Base-by-base conservation (phyloP, 352 stramenopile species). In the Phytophthora europaea region DNA sequence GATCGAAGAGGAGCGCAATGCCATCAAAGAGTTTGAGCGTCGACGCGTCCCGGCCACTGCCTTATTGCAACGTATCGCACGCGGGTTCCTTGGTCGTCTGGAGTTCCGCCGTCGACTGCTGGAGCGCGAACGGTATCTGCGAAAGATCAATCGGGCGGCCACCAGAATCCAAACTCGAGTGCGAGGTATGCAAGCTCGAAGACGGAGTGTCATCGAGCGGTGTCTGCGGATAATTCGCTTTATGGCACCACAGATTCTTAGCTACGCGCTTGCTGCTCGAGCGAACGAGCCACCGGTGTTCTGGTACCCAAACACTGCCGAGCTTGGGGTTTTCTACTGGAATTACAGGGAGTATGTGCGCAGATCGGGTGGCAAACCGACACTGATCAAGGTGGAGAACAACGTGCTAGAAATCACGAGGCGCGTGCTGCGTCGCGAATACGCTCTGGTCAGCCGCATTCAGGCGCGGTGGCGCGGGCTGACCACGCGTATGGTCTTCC, bases 301-400 rank as follows among this genome's bases (percentile, higher is more conserved):
- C 61, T 96, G 89, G 87, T 94, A 96, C 74, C 72, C 90, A 7
- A 91, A 84, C 59, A 63, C 75, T 1, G 79, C 75, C 3, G 88
- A 96, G 62, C 69, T 91, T 8, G 67, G 65, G 48, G 79, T 93
- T 9, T 81, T 94, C 36, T 88, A 82, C 55, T 92, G 81, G 83
- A 87, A 94, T 64, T 94, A 96, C 67, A 79, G 88, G 15, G 86
- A 94, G 58, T 93, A 94, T 63, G 85, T 93, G 54, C 84, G 84
- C 2, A 83, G 87, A 26, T 82, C 85, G 0, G 85, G 87, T 12
- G 78, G 82, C 7, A 82, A 78, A 54, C 86, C 87, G 4, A 66
- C 88, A 22, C 74, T 94, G 18, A 83, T 90, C 28, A 89, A 92
- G 47, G 88, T 94, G 23, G 88, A 95, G 72, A 80, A 70, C 7